Evolutionary conservation across 2,329 filamentous ascomycete genomes (phyloP), one percentile per base, ranked within the genome.

Genomic region (Cladosporium oxysporum): DNA sequence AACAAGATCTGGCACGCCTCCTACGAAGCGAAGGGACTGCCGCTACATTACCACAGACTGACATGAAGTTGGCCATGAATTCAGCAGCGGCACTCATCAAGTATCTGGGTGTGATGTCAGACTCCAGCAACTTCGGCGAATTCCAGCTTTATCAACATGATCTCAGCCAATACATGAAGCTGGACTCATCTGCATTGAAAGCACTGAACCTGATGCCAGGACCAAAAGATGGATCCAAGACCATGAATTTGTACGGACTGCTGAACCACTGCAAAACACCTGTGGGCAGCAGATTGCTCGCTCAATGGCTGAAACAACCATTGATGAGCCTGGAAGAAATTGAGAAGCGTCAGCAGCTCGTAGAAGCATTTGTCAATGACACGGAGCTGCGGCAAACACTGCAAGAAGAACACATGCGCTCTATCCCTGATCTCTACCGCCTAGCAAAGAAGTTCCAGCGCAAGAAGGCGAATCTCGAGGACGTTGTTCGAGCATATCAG

Each of bases 191-290:
- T 1, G 95, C 95, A 0, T 82, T 99, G 52, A 94, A 96, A 74
- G 95, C 95, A 0, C 84, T 99, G 63, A 99, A 99, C 73, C 85
- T 99, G 44, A 98, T 99, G 93, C 96, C 95, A 5, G 94, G 95
- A 5, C 92, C 92, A 0, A 88, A 93, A 70, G 95, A 99, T 75
- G 95, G 95, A 1, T 87, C 92, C n/a, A 98, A 97, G 82, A 96
- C 88, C 0, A 99, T 99, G 95, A 98, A 93, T 75, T 78, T 99
- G 62, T 99, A 91, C 72, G 95, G 95, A 0, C 82, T 99, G 21
- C 83, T 99, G 50, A 98, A 99, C 73, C 93, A 98, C 78, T 99
- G 95, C 88, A 98, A 97, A 78, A 99, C 95, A 1, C 92, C 95
- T 0, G 89, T 96, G 1, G 95, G 95, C 16, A 96, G 93, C 73